Conservation (phyloP, 2,329 filamentous ascomycete genomes). For the Xylariaceae sp. region DNA sequence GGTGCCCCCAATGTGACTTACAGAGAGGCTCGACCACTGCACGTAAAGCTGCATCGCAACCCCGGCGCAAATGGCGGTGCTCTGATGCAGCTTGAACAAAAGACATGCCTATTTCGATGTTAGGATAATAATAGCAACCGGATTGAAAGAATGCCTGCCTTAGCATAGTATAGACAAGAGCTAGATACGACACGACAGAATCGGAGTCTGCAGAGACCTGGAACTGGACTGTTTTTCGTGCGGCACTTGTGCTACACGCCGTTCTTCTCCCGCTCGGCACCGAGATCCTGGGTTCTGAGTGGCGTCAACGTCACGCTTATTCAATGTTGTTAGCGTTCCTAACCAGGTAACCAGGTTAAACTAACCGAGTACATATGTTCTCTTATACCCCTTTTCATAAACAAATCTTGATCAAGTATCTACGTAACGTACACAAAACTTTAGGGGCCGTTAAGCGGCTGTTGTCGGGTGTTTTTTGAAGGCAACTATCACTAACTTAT, state of each 20-base stretch:
- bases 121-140: slow-evolving; percentile 19
- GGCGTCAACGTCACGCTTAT: slow-evolving; percentile 10
- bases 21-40: slow-evolving; percentile 10
- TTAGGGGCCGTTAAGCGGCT: slow-evolving; percentile 21
- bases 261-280: slow-evolving; percentile 27
- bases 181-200: background rate
- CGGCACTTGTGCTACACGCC: slow-evolving; percentile 5
- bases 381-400: background rate
- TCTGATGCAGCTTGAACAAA: slow-evolving; percentile 11
- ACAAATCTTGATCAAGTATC: too few species aligned
- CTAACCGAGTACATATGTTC: background rate
- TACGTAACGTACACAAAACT: too few species aligned
- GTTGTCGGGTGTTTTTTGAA: slow-evolving; percentile 1
- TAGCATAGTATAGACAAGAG: too few species aligned
- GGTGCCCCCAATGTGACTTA: slow-evolving; percentile 7
- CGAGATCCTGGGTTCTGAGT: slow-evolving; percentile 27
- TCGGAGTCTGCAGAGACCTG: background rate
- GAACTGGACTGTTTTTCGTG: background rate
- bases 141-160: background rate
- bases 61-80: slow-evolving; percentile 20
- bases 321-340: slow-evolving; percentile 10
- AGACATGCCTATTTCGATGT: background rate
- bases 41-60: slow-evolving; percentile 17
- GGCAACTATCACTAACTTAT: background rate
- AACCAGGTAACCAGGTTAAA: slow-evolving; percentile 1